Evolutionary conservation across 495 filamentous ascomycete genomes (phyloP), one percentile per base, ranked within the genome.

Genomic region (Immersiella caudata): DNA sequence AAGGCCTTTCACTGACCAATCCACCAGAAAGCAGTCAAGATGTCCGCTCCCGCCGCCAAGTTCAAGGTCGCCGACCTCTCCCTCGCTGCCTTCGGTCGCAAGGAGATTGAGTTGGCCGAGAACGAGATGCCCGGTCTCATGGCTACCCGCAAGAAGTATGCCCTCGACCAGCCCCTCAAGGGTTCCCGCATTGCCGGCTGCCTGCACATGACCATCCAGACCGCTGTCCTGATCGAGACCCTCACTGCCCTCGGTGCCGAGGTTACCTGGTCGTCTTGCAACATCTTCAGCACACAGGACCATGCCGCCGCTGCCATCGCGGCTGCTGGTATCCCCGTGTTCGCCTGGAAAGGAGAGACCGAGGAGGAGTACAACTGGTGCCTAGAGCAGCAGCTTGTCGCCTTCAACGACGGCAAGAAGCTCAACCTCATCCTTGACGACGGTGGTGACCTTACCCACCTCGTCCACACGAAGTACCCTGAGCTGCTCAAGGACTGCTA

Each of bases 341-440:
- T 99, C 78, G 95, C 95, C 82, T 99, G 96, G 96, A 98, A 99
- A 86, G 95, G 95, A 64, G 95, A 99, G 90, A 97, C 94, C 72
- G 96, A 99, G 83, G 95, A 98, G 86, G 95, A 99, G 86, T 99
- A 99, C 89, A 85, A 95, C 76, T 99, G 95, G 95, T 99, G 95
- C 81, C 84, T 99, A 75, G 95, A 98, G 85, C 95, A 99, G 87
- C 96, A 98, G 86, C 91, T 99, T 73, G 75, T 85, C 60, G 91
- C 95, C 75, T 99, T 99, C 91, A 96, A 95, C 84, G 92, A 96
- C 80, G 90, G 88, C 88, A 90, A 97, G 88, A 89, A 88, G 82
- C 89, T 99, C 71, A 99, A 99, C 88, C 84, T 99, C 67, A 99
- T 99, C 83, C 93, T 99, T 73, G 95, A 99, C 76, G 95, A 99